A percentile compares a stretch with the other conserved stretches of the same genome.
Evolutionary conservation across 176 grass and related monocot genomes (phyloP).

Genomic region (Secale cereale): DNA sequence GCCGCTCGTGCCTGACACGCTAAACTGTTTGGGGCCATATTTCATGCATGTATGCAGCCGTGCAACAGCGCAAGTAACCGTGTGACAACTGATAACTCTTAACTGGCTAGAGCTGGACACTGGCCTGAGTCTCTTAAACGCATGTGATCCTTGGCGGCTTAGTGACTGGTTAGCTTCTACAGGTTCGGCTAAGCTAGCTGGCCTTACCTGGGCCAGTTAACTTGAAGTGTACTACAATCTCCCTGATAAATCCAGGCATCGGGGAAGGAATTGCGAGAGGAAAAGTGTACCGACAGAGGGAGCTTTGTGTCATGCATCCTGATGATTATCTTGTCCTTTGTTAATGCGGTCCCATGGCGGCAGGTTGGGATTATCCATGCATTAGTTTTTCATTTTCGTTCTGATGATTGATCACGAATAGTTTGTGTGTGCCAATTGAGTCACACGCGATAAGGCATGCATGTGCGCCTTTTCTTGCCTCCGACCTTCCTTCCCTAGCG

Average conservation of each 20-base stretch:
- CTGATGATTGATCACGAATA: neutral
- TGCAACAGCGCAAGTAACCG: neutral
- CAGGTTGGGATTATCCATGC: neutral
- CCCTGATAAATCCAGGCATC: neutral
- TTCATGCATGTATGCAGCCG: neutral
- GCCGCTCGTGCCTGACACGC: neutral
- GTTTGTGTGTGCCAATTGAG: constrained; percentile 1
- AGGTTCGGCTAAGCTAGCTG: neutral
- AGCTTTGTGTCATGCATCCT: constrained; percentile 10
- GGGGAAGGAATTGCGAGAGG: neutral
- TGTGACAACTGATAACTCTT: neutral
- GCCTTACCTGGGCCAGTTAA: neutral
- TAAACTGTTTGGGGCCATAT: neutral
- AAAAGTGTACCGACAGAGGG: neutral
- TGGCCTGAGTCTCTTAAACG: too few species aligned
- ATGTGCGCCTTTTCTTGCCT: constrained; percentile 7
- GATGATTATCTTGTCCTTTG: constrained; percentile 16
- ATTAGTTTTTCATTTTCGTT: neutral
- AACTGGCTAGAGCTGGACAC: neutral
- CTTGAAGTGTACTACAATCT: neutral
- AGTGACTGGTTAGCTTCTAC: neutral
- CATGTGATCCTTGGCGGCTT: neutral
- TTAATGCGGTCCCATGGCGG: neutral
- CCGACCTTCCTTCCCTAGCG: neutral
- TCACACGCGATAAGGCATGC: neutral